Evolutionary conservation across 208 protist species (phyloP).

Genomic region (Leishmania lainsoni): DNA sequence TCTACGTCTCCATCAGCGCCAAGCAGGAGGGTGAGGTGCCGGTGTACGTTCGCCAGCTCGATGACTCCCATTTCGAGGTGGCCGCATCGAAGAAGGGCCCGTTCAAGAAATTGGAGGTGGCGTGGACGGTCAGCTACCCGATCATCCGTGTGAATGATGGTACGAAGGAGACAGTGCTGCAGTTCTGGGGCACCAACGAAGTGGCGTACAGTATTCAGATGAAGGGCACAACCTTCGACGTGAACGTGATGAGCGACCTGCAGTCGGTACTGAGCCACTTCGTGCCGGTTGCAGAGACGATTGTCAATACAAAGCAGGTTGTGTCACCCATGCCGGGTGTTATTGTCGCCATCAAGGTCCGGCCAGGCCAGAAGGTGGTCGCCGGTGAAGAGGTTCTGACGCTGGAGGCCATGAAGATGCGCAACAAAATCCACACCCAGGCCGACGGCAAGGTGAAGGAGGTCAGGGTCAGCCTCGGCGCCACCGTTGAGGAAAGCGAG

Average conservation of each 20-base stretch:
- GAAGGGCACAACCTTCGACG: conserved; percentile 39
- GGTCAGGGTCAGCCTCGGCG: conserved; percentile 37
- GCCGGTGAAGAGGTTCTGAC: conserved; percentile 88
- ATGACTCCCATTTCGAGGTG: conserved; percentile 35
- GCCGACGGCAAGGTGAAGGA: conserved; percentile 43
- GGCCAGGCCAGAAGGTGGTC: conserved; percentile 79
- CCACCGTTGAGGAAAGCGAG: conserved; percentile 33
- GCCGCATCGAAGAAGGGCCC: conserved; percentile 14
- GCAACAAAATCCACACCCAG: conserved; percentile 66
- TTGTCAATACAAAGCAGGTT: conserved; percentile 43
- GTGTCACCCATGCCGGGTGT: conserved; percentile 94
- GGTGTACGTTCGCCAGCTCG: conserved; percentile 32
- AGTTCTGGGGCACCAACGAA: conserved; percentile 49
- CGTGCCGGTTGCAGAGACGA: conserved; percentile 29
- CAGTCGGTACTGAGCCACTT: conserved; percentile 36
- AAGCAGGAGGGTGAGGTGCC: conserved; percentile 28
- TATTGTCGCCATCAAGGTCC: conserved; percentile 86
- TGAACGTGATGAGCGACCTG: conserved; percentile 40
- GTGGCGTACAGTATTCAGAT: conserved; percentile 47
- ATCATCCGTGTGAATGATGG: conserved; percentile 38
- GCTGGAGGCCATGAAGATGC: conserved; percentile 98
- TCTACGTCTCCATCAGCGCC: conserved; percentile 29
- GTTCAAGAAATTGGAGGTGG: conserved; percentile 32
- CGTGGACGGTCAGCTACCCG: conserved; percentile 39
- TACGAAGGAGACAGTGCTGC: conserved; percentile 31